phyloP scores from a whole-genome alignment of 2,329 filamentous ascomycete genomes.

The Ascochyta fabae region DNA sequence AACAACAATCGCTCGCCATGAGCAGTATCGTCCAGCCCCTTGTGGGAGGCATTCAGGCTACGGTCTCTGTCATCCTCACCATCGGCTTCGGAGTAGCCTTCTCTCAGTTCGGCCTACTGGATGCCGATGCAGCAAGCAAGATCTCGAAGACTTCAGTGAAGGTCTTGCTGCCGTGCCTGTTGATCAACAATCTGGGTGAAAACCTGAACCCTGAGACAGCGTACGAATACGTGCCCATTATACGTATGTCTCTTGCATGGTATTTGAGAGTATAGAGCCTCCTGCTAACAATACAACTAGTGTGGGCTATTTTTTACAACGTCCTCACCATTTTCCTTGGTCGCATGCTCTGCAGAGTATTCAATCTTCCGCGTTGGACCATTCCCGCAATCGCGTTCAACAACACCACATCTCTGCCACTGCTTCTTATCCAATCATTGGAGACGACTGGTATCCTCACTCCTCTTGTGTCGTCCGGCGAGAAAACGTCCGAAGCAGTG shows the following conservation, averaged over 20 bases:
- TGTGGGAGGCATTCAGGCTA: slow-evolving; percentile 62
- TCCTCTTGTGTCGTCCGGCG: slow-evolving; percentile 53
- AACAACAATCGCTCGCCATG: slow-evolving; percentile 1
- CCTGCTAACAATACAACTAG: slow-evolving; percentile 33
- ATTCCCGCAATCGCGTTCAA: slow-evolving; percentile 63
- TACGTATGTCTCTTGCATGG: slow-evolving; percentile 44
- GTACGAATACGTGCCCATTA: slow-evolving; percentile 56
- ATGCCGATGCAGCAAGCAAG: slow-evolving; percentile 57
- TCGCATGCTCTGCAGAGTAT: slow-evolving; percentile 51
- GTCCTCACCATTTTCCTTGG: slow-evolving; percentile 57
- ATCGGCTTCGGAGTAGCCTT: slow-evolving; percentile 60
- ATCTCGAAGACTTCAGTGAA: slow-evolving; percentile 61
- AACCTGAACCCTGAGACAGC: slow-evolving; percentile 58
- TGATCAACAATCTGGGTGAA: slow-evolving; percentile 61
- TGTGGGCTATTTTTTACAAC: slow-evolving; percentile 61
- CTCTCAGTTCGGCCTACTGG: slow-evolving; percentile 59
- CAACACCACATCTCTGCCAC: slow-evolving; percentile 62
- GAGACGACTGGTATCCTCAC: slow-evolving; percentile 64
- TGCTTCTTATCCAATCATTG: slow-evolving; percentile 61
- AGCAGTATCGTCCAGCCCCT: slow-evolving; percentile 47
- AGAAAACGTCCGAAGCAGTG: slow-evolving; percentile 56
- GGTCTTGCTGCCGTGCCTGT: slow-evolving; percentile 60
- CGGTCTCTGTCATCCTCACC: slow-evolving; percentile 61
- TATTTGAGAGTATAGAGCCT: background rate
- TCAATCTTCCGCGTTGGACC: slow-evolving; percentile 61